Evolutionary conservation across 108 stramenopile species (phyloP).

Genomic region (Skeletonema marinoi): DNA sequence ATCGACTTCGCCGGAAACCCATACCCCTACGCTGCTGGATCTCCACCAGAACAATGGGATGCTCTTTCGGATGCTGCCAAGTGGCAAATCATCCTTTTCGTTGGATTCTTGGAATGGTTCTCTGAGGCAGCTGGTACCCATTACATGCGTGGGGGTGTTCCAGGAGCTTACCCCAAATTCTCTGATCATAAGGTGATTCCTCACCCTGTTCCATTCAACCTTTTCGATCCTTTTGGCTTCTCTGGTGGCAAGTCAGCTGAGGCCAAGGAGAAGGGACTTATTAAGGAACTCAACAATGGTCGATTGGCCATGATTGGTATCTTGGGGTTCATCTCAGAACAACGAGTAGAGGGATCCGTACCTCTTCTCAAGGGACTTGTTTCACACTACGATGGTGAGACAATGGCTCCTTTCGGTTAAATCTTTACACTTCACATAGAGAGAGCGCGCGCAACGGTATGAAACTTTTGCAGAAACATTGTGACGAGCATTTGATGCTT

Average conservation of each 20-base stretch:
- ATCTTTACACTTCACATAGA: not conserved
- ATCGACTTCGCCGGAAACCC: constrained; percentile 49
- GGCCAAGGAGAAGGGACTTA: constrained; percentile 64
- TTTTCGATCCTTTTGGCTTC: constrained; percentile 75
- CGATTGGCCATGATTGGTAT: constrained; percentile 79
- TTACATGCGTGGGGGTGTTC: constrained; percentile 81
- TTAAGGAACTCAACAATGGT: constrained; percentile 80
- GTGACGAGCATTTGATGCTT: constrained; percentile 1
- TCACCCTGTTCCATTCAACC: constrained; percentile 80
- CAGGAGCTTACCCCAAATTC: constrained; percentile 74
- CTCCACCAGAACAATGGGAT: constrained; percentile 82
- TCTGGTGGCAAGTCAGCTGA: constrained; percentile 56
- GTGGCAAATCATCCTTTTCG: constrained; percentile 88
- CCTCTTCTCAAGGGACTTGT: constrained; percentile 78
- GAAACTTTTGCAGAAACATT: constrained; percentile 3
- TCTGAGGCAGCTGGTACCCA: constrained; percentile 68
- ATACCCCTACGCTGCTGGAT: constrained; percentile 55
- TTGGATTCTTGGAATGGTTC: constrained; percentile 83
- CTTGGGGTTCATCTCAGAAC: constrained; percentile 75
- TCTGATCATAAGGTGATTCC: constrained; percentile 60
- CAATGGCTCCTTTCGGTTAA: constrained; percentile 67
- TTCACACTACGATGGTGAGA: constrained; percentile 67
- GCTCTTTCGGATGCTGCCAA: constrained; percentile 77
- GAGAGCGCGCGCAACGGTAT: not conserved
- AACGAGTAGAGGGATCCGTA: constrained; percentile 78